A percentile compares a stretch with the other conserved stretches of the same genome.
phyloP scores from a whole-genome alignment of 805 yeast genomes.

The Wickerhamiella parazyma region DNA sequence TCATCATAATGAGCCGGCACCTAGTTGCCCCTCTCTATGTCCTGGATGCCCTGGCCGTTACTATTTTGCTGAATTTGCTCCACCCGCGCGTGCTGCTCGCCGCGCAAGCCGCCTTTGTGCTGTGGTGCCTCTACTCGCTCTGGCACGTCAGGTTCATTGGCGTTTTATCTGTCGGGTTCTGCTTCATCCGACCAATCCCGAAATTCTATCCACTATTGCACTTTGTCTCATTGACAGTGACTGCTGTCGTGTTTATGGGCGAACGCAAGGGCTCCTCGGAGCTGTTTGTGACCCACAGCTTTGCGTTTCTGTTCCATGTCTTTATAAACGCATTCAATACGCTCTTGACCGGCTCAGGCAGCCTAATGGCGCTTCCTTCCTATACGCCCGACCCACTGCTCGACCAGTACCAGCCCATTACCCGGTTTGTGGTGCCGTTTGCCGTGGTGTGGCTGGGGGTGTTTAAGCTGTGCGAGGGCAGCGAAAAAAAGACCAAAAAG shows the following conservation, averaged over 20 bases:
- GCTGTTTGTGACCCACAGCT: background rate
- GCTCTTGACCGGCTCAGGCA: background rate
- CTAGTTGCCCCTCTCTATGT: constrained; percentile 2
- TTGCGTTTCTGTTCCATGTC: background rate
- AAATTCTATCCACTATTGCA: background rate
- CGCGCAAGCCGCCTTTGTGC: background rate
- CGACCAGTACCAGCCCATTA: background rate
- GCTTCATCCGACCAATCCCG: background rate
- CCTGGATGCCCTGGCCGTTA: constrained; percentile 3
- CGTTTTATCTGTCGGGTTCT: background rate
- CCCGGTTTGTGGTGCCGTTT: constrained; percentile 1
- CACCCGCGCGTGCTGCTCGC: background rate
- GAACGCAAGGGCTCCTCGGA: constrained; percentile 2
- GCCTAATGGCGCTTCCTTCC: background rate
- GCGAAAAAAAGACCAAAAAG: background rate
- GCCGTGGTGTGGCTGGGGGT: background rate
- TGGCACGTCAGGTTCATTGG: background rate
- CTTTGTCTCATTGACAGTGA: background rate
- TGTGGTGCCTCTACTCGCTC: background rate
- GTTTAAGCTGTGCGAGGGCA: background rate
- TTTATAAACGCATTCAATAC: background rate
- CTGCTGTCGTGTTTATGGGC: background rate
- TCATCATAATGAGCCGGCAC: constrained; percentile 6
- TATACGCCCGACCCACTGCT: background rate
- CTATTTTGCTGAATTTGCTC: background rate